Percentiles rank a stretch among this genome's conserved stretches.
Evolutionary conservation across 2,329 filamentous ascomycete species (phyloP).

Genomic region (Lecanicillium sp.): DNA sequence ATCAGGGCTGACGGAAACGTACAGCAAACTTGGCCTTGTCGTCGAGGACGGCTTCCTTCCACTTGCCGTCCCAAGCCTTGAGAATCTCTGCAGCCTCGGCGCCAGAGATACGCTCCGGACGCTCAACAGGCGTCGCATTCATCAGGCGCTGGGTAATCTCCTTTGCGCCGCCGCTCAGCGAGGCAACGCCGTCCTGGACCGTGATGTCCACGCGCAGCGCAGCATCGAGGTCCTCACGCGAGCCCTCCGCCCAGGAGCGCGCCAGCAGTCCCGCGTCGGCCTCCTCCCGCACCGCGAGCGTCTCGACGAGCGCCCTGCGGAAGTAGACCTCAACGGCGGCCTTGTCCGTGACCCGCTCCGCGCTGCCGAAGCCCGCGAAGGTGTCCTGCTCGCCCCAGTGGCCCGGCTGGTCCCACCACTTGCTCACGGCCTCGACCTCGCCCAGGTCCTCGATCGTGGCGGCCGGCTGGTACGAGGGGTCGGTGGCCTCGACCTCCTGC

Average conservation of each 20-base stretch:
- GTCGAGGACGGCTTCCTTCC: conserved; percentile 51
- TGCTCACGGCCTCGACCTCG: conserved; percentile 39
- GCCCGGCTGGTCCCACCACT: conserved; percentile 50
- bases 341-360: conserved; percentile 35
- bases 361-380: conserved; percentile 39
- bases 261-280: conserved; percentile 21
- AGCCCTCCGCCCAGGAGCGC: conserved; percentile 28
- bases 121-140: conserved; percentile 20
- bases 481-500: conserved; percentile 24
- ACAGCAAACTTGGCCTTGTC: conserved; percentile 69
- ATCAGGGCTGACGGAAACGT: conserved; percentile 40
- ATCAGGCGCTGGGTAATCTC: conserved; percentile 29
- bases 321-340: conserved; percentile 42
- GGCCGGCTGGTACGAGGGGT: conserved; percentile 43
- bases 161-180: conserved; percentile 32
- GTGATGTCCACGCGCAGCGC: conserved; percentile 33
- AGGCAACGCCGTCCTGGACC: conserved; percentile 35
- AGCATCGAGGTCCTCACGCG: conserved; percentile 28
- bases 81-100: conserved; percentile 38
- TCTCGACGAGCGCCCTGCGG: conserved; percentile 47
- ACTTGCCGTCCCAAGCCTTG: conserved; percentile 46
- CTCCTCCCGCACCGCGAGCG: conserved; percentile 37
- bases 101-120: conserved; percentile 22
- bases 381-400: conserved; percentile 44
- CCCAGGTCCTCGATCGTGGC: conserved; percentile 38